phyloP scores from a whole-genome alignment of 1,139 yeast genomes.

The Sugiyamaella pinicola region DNA sequence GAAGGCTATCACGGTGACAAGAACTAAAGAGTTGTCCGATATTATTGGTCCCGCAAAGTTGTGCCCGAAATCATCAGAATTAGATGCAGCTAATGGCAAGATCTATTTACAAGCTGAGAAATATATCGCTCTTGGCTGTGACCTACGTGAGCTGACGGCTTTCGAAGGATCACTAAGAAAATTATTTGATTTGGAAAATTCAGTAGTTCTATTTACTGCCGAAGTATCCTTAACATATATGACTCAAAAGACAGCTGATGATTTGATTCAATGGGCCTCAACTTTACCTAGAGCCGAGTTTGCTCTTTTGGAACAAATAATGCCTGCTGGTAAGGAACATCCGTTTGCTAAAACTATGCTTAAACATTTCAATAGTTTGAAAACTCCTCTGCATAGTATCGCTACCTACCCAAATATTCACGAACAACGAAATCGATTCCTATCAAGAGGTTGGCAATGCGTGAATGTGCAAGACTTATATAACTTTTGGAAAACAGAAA shows the following conservation, averaged over 20 bases:
- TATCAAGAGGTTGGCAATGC: slow-evolving; percentile 48
- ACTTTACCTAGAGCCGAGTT: slow-evolving; percentile 58
- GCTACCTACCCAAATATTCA: slow-evolving; percentile 55
- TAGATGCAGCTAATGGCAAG: neutral
- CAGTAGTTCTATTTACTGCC: slow-evolving; percentile 65
- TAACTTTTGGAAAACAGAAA: slow-evolving; percentile 57
- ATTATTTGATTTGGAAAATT: slow-evolving; percentile 38
- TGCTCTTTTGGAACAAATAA: slow-evolving; percentile 67
- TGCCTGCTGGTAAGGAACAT: slow-evolving; percentile 63
- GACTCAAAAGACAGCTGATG: slow-evolving; percentile 69
- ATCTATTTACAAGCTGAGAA: slow-evolving; percentile 48
- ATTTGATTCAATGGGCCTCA: slow-evolving; percentile 57
- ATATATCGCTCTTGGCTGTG: slow-evolving; percentile 72
- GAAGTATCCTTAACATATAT: slow-evolving; percentile 84
- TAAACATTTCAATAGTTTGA: slow-evolving; percentile 64
- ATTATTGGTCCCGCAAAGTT: slow-evolving; percentile 47
- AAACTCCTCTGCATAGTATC: slow-evolving; percentile 73
- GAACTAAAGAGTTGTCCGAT: slow-evolving; percentile 50
- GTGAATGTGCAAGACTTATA: slow-evolving; percentile 60
- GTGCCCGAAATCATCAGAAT: slow-evolving; percentile 13
- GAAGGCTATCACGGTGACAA: slow-evolving; percentile 55
- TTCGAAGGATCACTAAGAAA: slow-evolving; percentile 48
- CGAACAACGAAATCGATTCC: slow-evolving; percentile 57
- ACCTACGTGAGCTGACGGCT: slow-evolving; percentile 54
- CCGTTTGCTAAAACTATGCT: slow-evolving; percentile 78